Percentiles rank a stretch among this genome's conserved stretches.
These are phyloP conservation scores for Populus trichocarpa DNA, from an alignment of 441 rosid genomes.

Conservation along the genomic window DNA sequence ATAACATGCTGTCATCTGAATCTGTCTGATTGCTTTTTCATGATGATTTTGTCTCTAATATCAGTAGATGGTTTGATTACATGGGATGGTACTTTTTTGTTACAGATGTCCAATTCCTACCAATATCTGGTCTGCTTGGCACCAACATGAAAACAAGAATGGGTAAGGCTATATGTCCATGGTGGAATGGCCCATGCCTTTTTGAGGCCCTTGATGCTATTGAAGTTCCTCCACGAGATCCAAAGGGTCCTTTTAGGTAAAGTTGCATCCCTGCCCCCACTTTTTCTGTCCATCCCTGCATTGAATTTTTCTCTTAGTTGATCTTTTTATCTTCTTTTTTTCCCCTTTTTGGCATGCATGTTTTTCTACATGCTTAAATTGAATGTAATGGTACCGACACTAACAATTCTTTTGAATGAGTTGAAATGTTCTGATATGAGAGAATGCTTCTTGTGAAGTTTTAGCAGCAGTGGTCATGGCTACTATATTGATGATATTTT, in stretches of 20 bases:
- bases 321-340: too few species aligned
- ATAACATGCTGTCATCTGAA: background rate
- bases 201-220: conserved; percentile 82
- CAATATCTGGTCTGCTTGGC: conserved; percentile 87
- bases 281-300: too few species aligned
- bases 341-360: too few species aligned
- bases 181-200: conserved; percentile 95
- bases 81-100: background rate
- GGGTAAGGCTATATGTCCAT: conserved; percentile 59
- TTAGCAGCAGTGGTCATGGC: background rate
- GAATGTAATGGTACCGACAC: background rate
- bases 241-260: conserved; percentile 90
- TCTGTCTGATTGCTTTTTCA: background rate
- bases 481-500: background rate
- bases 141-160: conserved; percentile 64
- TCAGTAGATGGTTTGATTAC: background rate
- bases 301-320: too few species aligned
- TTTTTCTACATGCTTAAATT: too few species aligned
- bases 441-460: background rate
- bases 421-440: background rate
- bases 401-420: background rate
- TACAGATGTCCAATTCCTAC: conserved; percentile 81
- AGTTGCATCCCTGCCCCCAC: background rate
- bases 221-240: conserved; percentile 85
- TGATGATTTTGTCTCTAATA: background rate